Conservation (phyloP, 805 yeast genomes). For the Wickerhamiella occidentalis region DNA sequence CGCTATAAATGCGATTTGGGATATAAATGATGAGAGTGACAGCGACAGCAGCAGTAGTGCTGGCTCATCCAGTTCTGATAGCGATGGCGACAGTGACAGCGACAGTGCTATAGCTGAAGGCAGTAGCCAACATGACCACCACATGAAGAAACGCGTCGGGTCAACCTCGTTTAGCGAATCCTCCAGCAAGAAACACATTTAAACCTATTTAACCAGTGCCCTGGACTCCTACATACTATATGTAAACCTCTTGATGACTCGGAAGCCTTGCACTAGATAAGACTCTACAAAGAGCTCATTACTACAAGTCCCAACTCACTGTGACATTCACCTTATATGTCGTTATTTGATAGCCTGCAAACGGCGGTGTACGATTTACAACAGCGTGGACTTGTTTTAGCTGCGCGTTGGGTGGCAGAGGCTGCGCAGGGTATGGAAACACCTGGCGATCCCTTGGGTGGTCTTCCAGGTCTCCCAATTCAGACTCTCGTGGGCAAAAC, state of each 20-base stretch:
- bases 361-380: constrained; percentile 36
- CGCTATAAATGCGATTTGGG: background rate
- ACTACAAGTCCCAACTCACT: background rate
- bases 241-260: no score
- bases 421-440: constrained; percentile 51
- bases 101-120: background rate
- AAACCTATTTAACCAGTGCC: no score
- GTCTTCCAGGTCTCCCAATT: constrained; percentile 27
- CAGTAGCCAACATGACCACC: background rate
- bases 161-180: background rate
- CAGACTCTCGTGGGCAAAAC: constrained; percentile 51
- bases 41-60: background rate
- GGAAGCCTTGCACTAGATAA: no score
- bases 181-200: background rate
- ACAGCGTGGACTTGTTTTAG: constrained; percentile 48
- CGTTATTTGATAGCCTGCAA: constrained; percentile 8
- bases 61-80: no score
- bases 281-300: no score
- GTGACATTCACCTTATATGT: background rate
- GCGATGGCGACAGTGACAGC: background rate
- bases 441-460: constrained; percentile 11
- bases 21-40: background rate
- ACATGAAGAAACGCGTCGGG: background rate
- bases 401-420: constrained; percentile 67
- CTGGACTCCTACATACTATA: no score